Evolutionary conservation across 2,329 filamentous ascomycete genomes (phyloP), one percentile per base, ranked within the genome.

Genomic region (Aureobasidium leucospermi): DNA sequence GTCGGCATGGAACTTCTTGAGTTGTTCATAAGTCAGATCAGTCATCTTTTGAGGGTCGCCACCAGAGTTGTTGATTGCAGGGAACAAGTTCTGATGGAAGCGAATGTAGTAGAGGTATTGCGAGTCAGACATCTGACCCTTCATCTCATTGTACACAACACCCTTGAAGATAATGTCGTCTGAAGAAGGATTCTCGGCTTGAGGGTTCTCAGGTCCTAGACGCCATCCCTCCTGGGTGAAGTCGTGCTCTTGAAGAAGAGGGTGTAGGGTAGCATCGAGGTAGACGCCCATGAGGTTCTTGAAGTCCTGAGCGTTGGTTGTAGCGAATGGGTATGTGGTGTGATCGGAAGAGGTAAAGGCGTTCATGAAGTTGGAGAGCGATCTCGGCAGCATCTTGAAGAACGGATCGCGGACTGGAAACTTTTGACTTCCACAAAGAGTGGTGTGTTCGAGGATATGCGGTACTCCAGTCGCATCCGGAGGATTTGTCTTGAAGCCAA

Each of bases 331-430:
- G 70, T 99, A 99, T 66, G 90, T 96, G 10, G 94, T 99, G 73
- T 99, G 92, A 69, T 97, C 93, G 23, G 91, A 88, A 29, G 92
- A 91, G 43, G 94, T 99, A 71, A 97, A 96, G 62, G 94, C 94
- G 73, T 99, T 99, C 94, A 99, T 99, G 71, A 96, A 99, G 75
- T 97, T 99, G 64, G 94, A 96, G n/a, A 99, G 81, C 5, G 94
- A 96, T 67, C 94, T 86, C 23, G 94, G 94, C 29, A 99, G 83
- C 94, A 99, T 99, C 82, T 97, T 99, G 81, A 99, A 99, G 80
- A 99, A 99, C 0, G 94, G 94, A 70, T 99, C 94, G 63, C 94
- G 90, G 61, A 99, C 93, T n/a, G 94, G 94, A 71, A 92, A 96
- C 86, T 95, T 96, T 72, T 96, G 81, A 70, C 93, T 97, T 23